Evolutionary conservation across 2,329 filamentous ascomycete genomes (phyloP), one percentile per base, ranked within the genome.

Genomic region (Tolypocladium tundrense): DNA sequence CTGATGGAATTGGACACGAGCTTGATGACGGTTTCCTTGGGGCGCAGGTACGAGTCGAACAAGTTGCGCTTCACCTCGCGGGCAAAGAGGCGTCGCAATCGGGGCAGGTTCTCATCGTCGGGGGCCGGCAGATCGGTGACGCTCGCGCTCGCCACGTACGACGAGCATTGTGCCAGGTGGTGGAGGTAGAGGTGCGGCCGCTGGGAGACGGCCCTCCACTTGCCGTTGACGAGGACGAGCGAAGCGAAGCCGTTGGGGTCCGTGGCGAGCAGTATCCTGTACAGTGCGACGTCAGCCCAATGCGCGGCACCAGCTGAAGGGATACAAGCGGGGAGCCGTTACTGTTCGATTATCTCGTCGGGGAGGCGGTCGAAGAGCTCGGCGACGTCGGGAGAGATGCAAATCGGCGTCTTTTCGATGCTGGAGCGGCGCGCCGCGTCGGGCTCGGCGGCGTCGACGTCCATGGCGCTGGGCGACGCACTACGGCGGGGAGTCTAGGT

Each of bases 1-100:
- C 88, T 93, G 64, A 90, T 90, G 7, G 88, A 91, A 54, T 87
- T 90, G 42, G 90, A 94, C 14, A 95, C 85, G 55, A 96, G 78
- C 68, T 88, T 92, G 66, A 96, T 82, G 51, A 89, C 77, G 7
- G 87, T 92, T 66, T 82, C 79, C 59, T 73, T 80, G 4, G 90
- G 89, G 21, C 87, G 82, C 55, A 91, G 70, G 68, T 90, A 92
- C 41, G 86, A 84, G 64, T 90, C 85, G 69, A 92, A 93, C 54
- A 91, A 77, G 72, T 90, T 90, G 58, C 88, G 82, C 71, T 90
- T 89, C 63, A 88, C 82, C 68, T 92, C 86, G 54, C 79, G 79
- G 10, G 83, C 79, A 67, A 94, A 92, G 33, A 83, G 76, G 24
- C 77, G 78, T 58, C 88, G 87, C 39, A 93, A 75, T 24, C 71